Conservation (phyloP, 2,329 filamentous ascomycete genomes). For the Talaromyces amestolkiae region DNA sequence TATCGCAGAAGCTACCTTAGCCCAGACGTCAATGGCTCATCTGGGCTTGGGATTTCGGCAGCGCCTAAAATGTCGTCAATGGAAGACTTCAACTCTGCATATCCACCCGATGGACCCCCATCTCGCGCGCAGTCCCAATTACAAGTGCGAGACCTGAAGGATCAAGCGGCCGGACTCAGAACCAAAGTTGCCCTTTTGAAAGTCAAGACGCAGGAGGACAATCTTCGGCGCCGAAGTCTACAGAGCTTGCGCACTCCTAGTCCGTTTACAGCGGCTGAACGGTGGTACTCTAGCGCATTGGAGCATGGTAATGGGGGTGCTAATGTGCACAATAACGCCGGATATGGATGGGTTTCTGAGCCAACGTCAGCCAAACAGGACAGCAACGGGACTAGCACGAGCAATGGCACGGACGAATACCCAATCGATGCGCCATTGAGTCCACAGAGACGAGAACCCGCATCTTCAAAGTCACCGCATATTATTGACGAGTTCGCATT, state of each 20-base stretch:
- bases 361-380: constrained; percentile 25
- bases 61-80: constrained; percentile 26
- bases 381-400: neutral
- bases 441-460: neutral
- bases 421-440: constrained; percentile 10
- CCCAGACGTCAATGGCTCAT: neutral
- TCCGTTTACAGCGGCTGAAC: constrained; percentile 72
- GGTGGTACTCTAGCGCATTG: constrained; percentile 49
- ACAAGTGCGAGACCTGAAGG: constrained; percentile 70
- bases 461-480: neutral
- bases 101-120: constrained; percentile 46
- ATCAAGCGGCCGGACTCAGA: constrained; percentile 82
- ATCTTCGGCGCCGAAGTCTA: constrained; percentile 70
- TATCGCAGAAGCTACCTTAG: constrained; percentile 8
- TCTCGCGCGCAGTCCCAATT: constrained; percentile 69
- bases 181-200: constrained; percentile 79
- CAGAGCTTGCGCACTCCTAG: constrained; percentile 73
- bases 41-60: constrained; percentile 28
- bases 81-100: constrained; percentile 37
- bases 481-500: constrained; percentile 23
- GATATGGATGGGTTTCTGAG: constrained; percentile 36
- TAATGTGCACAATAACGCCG: constrained; percentile 36
- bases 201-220: constrained; percentile 75
- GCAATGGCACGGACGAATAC: constrained; percentile 3
- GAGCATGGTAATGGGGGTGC: constrained; percentile 36